phyloP scores from a whole-genome alignment of 2,329 filamentous ascomycete genomes.

The Cercospora beticola region DNA sequence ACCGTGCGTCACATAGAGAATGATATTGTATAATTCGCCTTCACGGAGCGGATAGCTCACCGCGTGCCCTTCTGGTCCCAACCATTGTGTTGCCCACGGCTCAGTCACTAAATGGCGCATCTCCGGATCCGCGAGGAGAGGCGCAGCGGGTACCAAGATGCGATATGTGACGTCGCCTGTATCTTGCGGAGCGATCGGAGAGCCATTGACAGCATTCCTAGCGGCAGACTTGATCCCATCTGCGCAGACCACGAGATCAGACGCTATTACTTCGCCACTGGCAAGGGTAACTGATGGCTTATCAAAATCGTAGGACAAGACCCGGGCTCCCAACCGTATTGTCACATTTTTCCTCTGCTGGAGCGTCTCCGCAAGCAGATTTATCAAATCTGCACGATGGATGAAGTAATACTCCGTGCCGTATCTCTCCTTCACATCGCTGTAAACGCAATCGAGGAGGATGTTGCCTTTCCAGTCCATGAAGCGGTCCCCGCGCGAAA shows the following conservation, averaged over 20 bases:
- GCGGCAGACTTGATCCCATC: neutral
- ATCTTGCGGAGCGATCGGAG: neutral
- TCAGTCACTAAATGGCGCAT: constrained; percentile 31
- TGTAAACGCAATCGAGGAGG: constrained; percentile 29
- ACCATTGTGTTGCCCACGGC: constrained; percentile 36
- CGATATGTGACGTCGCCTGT: neutral
- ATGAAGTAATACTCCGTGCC: constrained; percentile 17
- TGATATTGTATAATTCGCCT: constrained; percentile 23
- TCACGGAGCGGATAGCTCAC: constrained; percentile 37
- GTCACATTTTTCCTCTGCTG: neutral
- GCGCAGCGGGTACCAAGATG: neutral
- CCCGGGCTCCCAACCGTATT: neutral
- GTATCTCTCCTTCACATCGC: constrained; percentile 29
- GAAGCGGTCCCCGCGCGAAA: constrained; percentile 34
- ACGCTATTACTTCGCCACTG: neutral
- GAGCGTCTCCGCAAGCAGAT: neutral
- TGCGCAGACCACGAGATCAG: neutral
- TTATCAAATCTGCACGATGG: neutral
- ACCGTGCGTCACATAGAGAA: neutral
- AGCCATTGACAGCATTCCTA: neutral
- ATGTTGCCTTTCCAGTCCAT: constrained; percentile 35
- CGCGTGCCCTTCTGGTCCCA: constrained; percentile 36
- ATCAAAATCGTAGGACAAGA: neutral
- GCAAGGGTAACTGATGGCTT: neutral
- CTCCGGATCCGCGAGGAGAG: constrained; percentile 25